Evolutionary conservation across 1,284 basidiomycete genomes (phyloP), one percentile per base, ranked within the genome.

Genomic region (Ceratobasidium sp.): DNA sequence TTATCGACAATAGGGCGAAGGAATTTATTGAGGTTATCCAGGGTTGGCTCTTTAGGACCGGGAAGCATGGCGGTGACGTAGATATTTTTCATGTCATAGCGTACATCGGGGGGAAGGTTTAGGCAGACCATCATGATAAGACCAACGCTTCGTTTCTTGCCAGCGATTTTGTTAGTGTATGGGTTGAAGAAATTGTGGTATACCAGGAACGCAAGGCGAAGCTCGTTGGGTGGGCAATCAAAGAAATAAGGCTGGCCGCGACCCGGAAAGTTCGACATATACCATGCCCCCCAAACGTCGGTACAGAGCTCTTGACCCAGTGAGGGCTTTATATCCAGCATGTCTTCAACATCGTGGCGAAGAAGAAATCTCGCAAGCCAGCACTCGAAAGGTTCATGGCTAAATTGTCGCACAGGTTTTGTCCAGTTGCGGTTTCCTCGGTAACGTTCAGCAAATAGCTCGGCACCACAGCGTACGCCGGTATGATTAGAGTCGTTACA

Each of bases 181-280:
- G 86, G 86, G 76, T 87, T 88, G 81, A 88, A 88, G 71, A 83
- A 86, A 70, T 88, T 85, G 3, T 86, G 66, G 46, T 79, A 83
- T 0, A 88, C 80, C 28, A 81, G 81, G 71, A 86, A 85, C 28
- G 80, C 46, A 70, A 84, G 77, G 63, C 83, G 77, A 67, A 73
- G 78, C 77, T 81, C 64, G 78, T 79, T 67, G 83, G 58, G 53
- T 15, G 80, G 75, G 61, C 56, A 70, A 60, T 56, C 80, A 2
- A 80, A 33, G 28, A 82, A 71, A 20, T 80, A 33, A 33, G 33
- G 81, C 39, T 76, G 77, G 42, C 72, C 46, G 1, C 81, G 83
- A 0, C 80, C 79, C 6, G 49, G 51, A 58, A 86, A 84, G 0
- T 83, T 66, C 3, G 77, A 80, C 0, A 86, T 44, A 13, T 78